Evolutionary conservation across 495 filamentous ascomycete species (phyloP).

Genomic region (Astrocystis sublimbata): DNA sequence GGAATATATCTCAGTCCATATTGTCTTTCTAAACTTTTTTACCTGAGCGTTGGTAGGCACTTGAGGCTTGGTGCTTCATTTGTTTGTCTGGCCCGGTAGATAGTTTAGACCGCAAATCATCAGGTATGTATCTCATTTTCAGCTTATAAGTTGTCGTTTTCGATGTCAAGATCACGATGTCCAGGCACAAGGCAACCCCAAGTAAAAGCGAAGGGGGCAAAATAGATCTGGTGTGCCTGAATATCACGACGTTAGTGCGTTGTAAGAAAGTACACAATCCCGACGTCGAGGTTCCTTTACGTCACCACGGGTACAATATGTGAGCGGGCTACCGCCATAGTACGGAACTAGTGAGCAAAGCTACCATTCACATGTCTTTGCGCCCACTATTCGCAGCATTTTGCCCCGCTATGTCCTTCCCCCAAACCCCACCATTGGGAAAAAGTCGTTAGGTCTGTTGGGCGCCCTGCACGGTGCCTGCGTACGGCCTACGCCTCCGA

Average conservation of each 20-base stretch:
- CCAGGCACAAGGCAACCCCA: not conserved
- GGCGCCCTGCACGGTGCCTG: too few relatives aligned
- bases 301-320: constrained; percentile 4
- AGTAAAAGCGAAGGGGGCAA: not conserved
- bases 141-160: not conserved
- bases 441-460: not conserved
- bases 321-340: not conserved
- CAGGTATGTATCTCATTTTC: constrained; percentile 1
- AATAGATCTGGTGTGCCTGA: constrained; percentile 3
- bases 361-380: constrained; percentile 8
- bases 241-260: constrained; percentile 10
- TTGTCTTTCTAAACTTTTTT: not conserved
- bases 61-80: not conserved
- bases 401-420: constrained; percentile 8
- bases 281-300: constrained; percentile 3
- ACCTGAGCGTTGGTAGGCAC: too few relatives aligned
- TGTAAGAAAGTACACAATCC: not conserved
- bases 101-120: not conserved
- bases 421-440: constrained; percentile 8
- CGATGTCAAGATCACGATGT: not conserved
- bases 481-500: too few relatives aligned
- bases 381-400: not conserved
- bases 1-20: not conserved
- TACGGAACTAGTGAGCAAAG: not conserved
- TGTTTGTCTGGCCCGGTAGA: not conserved